Evolutionary conservation across 768 basidiomycete genomes (phyloP).

Genomic region (Pleurotus tuoliensis): DNA sequence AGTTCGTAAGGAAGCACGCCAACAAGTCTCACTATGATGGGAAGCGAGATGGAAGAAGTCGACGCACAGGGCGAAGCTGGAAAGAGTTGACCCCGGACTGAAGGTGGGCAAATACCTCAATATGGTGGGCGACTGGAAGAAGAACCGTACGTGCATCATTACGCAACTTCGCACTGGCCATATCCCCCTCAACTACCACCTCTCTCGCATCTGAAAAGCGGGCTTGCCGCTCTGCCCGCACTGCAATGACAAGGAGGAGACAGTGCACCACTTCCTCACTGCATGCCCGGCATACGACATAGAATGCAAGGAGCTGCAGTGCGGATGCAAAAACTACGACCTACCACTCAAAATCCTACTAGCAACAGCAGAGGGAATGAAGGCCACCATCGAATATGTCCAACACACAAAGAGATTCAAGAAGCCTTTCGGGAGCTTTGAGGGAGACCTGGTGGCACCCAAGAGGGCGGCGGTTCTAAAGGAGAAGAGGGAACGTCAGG

Average conservation of each 20-base stretch:
- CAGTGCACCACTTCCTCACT: neutral
- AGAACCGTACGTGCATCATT: neutral
- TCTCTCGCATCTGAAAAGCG: neutral
- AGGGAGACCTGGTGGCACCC: too few species aligned
- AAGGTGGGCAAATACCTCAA: neutral
- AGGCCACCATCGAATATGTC: neutral
- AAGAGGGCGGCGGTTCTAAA: neutral
- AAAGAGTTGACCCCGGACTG: neutral
- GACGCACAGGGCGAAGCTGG: neutral
- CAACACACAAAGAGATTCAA: neutral
- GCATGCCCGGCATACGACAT: neutral
- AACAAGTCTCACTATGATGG: too few species aligned
- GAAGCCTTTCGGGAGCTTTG: too few species aligned
- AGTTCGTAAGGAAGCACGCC: too few species aligned
- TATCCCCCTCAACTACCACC: neutral
- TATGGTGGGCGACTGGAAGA: conserved; percentile 1
- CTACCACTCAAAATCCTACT: neutral
- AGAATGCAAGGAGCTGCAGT: neutral
- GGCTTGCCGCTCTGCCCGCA: neutral
- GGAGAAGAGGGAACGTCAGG: neutral
- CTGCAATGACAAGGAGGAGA: neutral
- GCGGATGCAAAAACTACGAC: neutral
- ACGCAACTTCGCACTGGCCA: neutral
- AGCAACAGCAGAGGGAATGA: neutral
- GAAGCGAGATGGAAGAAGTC: neutral